A percentile compares a stretch with the other conserved stretches of the same genome.
These are phyloP conservation scores for Monascus ruber DNA, from an alignment of 2,329 filamentous ascomycete genomes.

Conservation along the genomic window DNA sequence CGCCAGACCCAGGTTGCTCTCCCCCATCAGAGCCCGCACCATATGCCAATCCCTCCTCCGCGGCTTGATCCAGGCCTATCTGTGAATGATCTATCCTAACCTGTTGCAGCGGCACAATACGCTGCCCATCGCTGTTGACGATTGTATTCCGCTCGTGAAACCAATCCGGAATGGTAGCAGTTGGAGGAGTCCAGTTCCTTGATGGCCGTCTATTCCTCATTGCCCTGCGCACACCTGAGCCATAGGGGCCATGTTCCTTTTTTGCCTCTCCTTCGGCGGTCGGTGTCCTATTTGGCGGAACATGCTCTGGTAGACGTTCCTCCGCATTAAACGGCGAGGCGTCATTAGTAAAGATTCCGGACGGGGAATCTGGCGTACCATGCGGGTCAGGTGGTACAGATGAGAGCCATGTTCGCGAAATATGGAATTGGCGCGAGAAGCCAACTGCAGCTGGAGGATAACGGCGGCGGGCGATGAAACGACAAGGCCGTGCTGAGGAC, in stretches of 20 bases:
- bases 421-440: slow-evolving; percentile 21
- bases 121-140: slow-evolving; percentile 9
- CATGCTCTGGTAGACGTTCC: slow-evolving; percentile 6
- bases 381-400: slow-evolving; percentile 18
- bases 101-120: slow-evolving; percentile 8
- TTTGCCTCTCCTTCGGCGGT: slow-evolving; percentile 9
- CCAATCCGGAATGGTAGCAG: slow-evolving; percentile 24
- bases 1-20: slow-evolving; percentile 10
- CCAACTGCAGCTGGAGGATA: slow-evolving; percentile 16
- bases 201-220: slow-evolving; percentile 22
- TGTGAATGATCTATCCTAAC: slow-evolving; percentile 16
- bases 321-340: slow-evolving; percentile 9
- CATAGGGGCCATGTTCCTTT: slow-evolving; percentile 23
- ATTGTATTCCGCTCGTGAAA: slow-evolving; percentile 26
- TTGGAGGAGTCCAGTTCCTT: slow-evolving; percentile 10
- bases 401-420: slow-evolving; percentile 18
- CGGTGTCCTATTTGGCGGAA: slow-evolving; percentile 4
- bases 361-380: slow-evolving; percentile 9
- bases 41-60: slow-evolving; percentile 5
- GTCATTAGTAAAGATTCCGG: slow-evolving; percentile 12
- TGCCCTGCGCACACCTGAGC: slow-evolving; percentile 27
- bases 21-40: slow-evolving; percentile 18
- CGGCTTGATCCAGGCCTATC: slow-evolving; percentile 7
- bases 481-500: slow-evolving; percentile 24
- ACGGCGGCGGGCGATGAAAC: slow-evolving; percentile 26